A percentile compares a stretch with the other conserved stretches of the same genome.
Evolutionary conservation across 495 filamentous ascomycete species (phyloP).

Genomic region (Penicillium subrubescens): DNA sequence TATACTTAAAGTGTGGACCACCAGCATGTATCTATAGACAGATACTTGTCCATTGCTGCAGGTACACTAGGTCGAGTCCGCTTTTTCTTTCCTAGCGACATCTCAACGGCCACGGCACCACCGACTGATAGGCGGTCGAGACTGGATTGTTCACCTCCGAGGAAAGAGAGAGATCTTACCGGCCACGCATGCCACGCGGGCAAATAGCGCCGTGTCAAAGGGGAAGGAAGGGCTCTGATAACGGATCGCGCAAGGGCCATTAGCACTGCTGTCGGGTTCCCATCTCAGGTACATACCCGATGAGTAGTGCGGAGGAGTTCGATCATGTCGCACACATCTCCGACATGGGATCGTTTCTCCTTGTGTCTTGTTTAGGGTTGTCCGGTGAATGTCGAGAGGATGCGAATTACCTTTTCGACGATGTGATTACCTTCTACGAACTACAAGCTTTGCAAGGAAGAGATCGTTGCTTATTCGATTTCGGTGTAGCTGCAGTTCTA

Average conservation of each 20-base stretch:
- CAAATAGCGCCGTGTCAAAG: neutral
- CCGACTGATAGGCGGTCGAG: neutral
- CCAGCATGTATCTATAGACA: neutral
- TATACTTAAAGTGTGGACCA: neutral
- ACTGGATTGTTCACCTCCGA: neutral
- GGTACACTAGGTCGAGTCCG: neutral
- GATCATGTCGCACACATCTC: slow-evolving; percentile 15
- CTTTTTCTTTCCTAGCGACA: neutral
- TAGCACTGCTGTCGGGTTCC: slow-evolving; percentile 1
- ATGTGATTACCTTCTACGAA: neutral
- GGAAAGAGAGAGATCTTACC: neutral
- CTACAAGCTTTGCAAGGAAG: neutral
- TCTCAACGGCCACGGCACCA: neutral
- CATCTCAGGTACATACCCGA: slow-evolving; percentile 15
- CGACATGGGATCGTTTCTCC: neutral
- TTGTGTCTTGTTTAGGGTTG: neutral
- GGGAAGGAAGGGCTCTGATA: slow-evolving; percentile 16
- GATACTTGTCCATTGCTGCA: neutral
- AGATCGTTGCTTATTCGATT: neutral
- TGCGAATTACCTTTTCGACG: neutral
- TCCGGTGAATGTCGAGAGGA: neutral
- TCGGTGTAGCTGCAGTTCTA: neutral
- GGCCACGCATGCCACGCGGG: neutral
- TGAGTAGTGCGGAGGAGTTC: slow-evolving; percentile 11
- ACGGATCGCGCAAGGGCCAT: slow-evolving; percentile 17